A percentile compares a stretch with the other conserved stretches of the same genome.
Evolutionary conservation across 1,284 basidiomycete species (phyloP).

Genomic region (Cutaneotrichosporon mucoides): DNA sequence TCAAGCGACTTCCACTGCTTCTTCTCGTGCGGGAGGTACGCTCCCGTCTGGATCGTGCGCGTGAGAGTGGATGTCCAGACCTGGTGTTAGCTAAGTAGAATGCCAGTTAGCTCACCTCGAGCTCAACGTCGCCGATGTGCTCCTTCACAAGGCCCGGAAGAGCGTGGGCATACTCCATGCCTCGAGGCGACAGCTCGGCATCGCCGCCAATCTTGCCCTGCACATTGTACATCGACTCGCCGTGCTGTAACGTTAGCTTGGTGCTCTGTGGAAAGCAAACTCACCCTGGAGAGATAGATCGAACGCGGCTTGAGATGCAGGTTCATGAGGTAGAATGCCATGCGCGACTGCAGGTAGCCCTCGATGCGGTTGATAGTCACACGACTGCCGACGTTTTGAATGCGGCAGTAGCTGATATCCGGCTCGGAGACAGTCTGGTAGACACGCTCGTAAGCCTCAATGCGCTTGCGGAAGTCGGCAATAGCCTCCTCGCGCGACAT

Average conservation of each 20-base stretch:
- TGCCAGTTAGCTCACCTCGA: constrained; percentile 52
- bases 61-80: constrained; percentile 97
- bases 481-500: constrained; percentile 81
- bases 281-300: constrained; percentile 91
- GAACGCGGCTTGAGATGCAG: constrained; percentile 92
- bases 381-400: constrained; percentile 81
- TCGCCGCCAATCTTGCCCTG: constrained; percentile 98
- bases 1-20: constrained; percentile 98
- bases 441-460: constrained; percentile 88
- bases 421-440: constrained; percentile 92
- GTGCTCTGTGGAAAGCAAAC: constrained; percentile 25
- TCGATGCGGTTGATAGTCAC: constrained; percentile 79
- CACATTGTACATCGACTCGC: constrained; percentile 96
- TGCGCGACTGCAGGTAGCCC: constrained; percentile 91
- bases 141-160: constrained; percentile 83
- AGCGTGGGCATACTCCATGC: constrained; percentile 77
- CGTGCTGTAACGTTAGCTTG: constrained; percentile 62
- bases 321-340: constrained; percentile 99
- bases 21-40: constrained; percentile 77
- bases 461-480: constrained; percentile 84
- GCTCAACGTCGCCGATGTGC: constrained; percentile 67
- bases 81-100: constrained; percentile 35
- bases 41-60: constrained; percentile 87
- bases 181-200: constrained; percentile 75
- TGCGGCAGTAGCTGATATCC: constrained; percentile 77